These are phyloP conservation scores for Zygotorulaspora florentina DNA, from an alignment of 805 yeast species.

Conservation along the genomic window DNA sequence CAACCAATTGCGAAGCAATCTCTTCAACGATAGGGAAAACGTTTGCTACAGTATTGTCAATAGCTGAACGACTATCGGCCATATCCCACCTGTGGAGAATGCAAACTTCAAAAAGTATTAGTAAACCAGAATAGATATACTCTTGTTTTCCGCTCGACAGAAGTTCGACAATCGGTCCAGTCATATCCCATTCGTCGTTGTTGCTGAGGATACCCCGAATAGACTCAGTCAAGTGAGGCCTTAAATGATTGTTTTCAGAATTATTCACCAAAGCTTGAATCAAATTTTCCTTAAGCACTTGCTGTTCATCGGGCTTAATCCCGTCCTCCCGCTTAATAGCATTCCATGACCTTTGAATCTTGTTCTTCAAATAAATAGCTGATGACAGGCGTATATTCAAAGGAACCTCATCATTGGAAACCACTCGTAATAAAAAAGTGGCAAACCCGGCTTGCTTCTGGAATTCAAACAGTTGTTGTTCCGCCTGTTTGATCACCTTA, in stretches of 20 bases:
- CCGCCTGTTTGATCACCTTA: slow-evolving; percentile 49
- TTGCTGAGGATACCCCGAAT: slow-evolving; percentile 49
- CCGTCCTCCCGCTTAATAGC: slow-evolving; percentile 26
- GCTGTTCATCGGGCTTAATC: slow-evolving; percentile 47
- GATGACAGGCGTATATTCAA: slow-evolving; percentile 51
- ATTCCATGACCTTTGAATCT: slow-evolving; percentile 53
- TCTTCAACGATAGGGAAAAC: slow-evolving; percentile 55
- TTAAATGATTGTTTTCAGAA: slow-evolving; percentile 40
- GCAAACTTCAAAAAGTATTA: slow-evolving; percentile 52
- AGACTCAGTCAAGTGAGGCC: slow-evolving; percentile 56
- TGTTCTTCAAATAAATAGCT: slow-evolving; percentile 66
- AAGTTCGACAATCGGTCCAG: slow-evolving; percentile 34
- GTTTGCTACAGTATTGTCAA: slow-evolving; percentile 45
- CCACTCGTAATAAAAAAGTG: slow-evolving; percentile 47
- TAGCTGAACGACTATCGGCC: slow-evolving; percentile 42
- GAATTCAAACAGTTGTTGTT: slow-evolving; percentile 45
- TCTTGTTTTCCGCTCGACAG: slow-evolving; percentile 38
- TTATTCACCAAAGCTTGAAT: slow-evolving; percentile 47
- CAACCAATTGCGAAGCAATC: slow-evolving; percentile 43
- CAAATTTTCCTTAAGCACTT: slow-evolving; percentile 50
- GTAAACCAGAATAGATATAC: slow-evolving; percentile 49
- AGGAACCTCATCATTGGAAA: slow-evolving; percentile 43
- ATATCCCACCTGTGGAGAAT: slow-evolving; percentile 54
- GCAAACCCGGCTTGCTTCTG: slow-evolving; percentile 59
- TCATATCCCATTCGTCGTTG: slow-evolving; percentile 39